A percentile compares a stretch with the other conserved stretches of the same genome.
Evolutionary conservation across 1,284 basidiomycete species (phyloP).

Genomic region (Rhodotorula sp.): DNA sequence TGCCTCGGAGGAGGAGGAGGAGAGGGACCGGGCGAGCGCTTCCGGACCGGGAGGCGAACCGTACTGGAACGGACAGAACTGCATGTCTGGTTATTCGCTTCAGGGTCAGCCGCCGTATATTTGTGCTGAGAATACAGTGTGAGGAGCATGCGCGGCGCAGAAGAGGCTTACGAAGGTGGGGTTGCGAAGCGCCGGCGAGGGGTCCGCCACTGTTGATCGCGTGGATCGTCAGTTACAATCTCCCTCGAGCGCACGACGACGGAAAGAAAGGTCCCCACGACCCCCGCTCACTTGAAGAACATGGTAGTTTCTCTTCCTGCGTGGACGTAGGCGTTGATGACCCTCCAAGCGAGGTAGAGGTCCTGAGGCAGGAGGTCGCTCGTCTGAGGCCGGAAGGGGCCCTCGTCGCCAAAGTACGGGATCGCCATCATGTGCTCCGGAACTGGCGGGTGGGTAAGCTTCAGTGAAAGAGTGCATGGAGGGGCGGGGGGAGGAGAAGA

Average conservation of each 20-base stretch:
- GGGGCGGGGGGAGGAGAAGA: too few species aligned
- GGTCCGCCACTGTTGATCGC: conserved; percentile 25
- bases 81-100: too few species aligned
- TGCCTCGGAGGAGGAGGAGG: not conserved
- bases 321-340: conserved; percentile 17
- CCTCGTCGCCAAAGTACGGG: conserved; percentile 13
- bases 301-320: conserved; percentile 13
- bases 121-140: not conserved
- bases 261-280: too few species aligned
- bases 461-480: not conserved
- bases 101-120: too few species aligned
- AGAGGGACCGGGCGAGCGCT: conserved; percentile 12
- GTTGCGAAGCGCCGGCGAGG: conserved; percentile 29
- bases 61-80: conserved; percentile 36
- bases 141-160: not conserved
- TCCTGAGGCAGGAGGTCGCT: conserved; percentile 11
- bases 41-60: conserved; percentile 11
- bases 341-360: conserved; percentile 15
- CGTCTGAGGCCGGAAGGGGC: conserved; percentile 29
- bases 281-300: conserved; percentile 33
- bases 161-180: conserved; percentile 25
- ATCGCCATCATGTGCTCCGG: conserved; percentile 27
- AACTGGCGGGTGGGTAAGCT: not conserved
- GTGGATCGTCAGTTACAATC: not conserved
- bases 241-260: too few species aligned